These are phyloP conservation scores for Aspergillus tanneri DNA, from an alignment of 2,329 filamentous ascomycete genomes.

Conservation along the genomic window DNA sequence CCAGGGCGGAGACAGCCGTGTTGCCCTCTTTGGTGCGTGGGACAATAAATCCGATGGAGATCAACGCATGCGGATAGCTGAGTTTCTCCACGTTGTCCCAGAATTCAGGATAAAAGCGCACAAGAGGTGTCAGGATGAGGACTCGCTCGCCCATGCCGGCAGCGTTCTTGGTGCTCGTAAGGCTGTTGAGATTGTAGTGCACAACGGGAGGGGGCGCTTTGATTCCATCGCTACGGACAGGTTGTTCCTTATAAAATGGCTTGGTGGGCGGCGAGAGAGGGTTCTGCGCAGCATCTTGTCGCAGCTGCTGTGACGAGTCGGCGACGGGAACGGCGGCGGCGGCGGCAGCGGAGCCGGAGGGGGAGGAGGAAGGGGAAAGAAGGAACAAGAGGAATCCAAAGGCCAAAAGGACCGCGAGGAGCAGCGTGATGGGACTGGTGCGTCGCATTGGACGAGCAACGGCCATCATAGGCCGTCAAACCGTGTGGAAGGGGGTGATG, in stretches of 20 bases:
- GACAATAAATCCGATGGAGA: slow-evolving; percentile 93
- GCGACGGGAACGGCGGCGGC: slow-evolving; percentile 51
- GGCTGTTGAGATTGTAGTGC: slow-evolving; percentile 92
- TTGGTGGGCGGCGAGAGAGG: slow-evolving; percentile 72
- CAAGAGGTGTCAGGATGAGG: slow-evolving; percentile 88
- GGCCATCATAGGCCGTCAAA: slow-evolving; percentile 50
- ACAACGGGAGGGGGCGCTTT: slow-evolving; percentile 75
- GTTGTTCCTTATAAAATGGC: slow-evolving; percentile 68
- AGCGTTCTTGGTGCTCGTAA: slow-evolving; percentile 77
- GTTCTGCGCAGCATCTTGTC: slow-evolving; percentile 63
- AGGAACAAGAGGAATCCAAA: slow-evolving; percentile 64
- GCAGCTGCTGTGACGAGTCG: slow-evolving; percentile 49
- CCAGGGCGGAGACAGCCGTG: slow-evolving; percentile 74
- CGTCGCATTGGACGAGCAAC: slow-evolving; percentile 70
- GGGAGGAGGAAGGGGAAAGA: slow-evolving; percentile 52
- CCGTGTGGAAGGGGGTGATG: slow-evolving; percentile 13
- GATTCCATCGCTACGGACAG: slow-evolving; percentile 46
- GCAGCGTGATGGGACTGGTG: slow-evolving; percentile 72
- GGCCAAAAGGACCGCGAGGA: slow-evolving; percentile 69
- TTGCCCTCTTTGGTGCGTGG: slow-evolving; percentile 93
- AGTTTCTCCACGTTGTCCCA: slow-evolving; percentile 90
- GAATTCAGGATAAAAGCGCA: slow-evolving; percentile 89
- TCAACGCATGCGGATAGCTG: slow-evolving; percentile 87
- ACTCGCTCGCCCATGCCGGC: slow-evolving; percentile 78
- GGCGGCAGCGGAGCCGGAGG: slow-evolving; percentile 49